A percentile compares a stretch with the other conserved stretches of the same genome.
Conservation (phyloP, 2,329 filamentous ascomycete genomes). For the Fusarium subtropicale region DNA sequence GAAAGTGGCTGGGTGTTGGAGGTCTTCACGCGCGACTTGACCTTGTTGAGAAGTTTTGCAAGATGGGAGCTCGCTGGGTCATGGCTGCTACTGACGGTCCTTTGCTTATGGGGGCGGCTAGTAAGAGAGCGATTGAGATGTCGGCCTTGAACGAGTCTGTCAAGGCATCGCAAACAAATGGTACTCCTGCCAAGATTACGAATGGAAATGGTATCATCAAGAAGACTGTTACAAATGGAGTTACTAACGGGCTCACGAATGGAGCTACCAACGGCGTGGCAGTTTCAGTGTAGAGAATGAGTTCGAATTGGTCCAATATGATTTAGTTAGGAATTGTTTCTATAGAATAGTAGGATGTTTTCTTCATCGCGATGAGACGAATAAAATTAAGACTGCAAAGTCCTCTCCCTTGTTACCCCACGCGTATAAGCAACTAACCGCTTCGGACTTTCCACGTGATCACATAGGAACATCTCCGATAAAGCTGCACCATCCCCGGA, state of each 20-base stretch:
- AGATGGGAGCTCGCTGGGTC: slow-evolving; percentile 47
- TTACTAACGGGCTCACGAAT: neutral
- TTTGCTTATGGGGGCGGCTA: slow-evolving; percentile 43
- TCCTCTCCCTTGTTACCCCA: no score
- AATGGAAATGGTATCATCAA: neutral
- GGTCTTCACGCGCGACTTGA: slow-evolving; percentile 56
- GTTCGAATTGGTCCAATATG: fast-evolving
- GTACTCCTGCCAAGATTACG: neutral
- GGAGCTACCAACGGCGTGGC: neutral
- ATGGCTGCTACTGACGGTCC: slow-evolving; percentile 50
- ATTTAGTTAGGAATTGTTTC: neutral
- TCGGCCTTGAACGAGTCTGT: slow-evolving; percentile 35
- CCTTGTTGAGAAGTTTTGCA: slow-evolving; percentile 54
- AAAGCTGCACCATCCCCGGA: slow-evolving; percentile 1
- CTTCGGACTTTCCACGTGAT: slow-evolving; percentile 19
- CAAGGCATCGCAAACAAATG: slow-evolving; percentile 8
- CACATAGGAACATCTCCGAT: slow-evolving; percentile 6
- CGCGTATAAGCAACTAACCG: neutral
- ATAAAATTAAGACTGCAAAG: no score
- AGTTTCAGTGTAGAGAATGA: neutral
- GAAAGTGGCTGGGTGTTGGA: slow-evolving; percentile 56
- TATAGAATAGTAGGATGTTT: neutral
- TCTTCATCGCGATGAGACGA: neutral
- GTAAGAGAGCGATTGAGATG: slow-evolving; percentile 45
- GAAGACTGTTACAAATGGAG: neutral